A percentile compares a stretch with the other conserved stretches of the same genome.
Conservation (phyloP, 2,329 filamentous ascomycete genomes). For the Curvularia eragrostidis region DNA sequence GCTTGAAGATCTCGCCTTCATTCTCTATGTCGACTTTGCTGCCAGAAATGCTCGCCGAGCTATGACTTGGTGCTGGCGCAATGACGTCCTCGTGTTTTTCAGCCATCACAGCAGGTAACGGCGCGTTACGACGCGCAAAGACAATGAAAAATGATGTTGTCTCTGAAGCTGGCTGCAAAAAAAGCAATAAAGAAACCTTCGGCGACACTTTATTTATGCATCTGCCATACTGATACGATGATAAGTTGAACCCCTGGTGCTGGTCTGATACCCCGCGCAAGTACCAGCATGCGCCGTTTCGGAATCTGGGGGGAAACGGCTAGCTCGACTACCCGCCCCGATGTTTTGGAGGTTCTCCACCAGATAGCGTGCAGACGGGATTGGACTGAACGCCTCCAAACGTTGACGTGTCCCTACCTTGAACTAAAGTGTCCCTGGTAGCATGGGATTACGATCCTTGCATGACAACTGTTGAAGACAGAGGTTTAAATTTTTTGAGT, state of each 20-base stretch:
- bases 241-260: not conserved
- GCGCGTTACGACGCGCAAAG: not conserved
- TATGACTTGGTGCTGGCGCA: constrained; percentile 30
- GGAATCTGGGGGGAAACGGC: not conserved
- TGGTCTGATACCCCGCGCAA: not conserved
- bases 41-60: constrained; percentile 28
- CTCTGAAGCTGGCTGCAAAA: not conserved
- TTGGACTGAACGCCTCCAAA: not conserved
- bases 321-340: not conserved
- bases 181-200: not conserved
- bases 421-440: not conserved
- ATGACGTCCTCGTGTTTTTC: constrained; percentile 38
- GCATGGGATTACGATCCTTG: not conserved
- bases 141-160: not conserved
- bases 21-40: constrained; percentile 38
- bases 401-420: not conserved
- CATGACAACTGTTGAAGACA: not conserved
- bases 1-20: constrained; percentile 60
- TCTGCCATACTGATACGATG: not conserved
- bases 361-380: not conserved
- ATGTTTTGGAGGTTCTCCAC: not conserved
- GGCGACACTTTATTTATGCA: not conserved
- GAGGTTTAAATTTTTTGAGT: not conserved
- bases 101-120: constrained; percentile 22
- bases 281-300: not conserved